Evolutionary conservation across 805 yeast species (phyloP).

Genomic region (Lachancea nothofagi): DNA sequence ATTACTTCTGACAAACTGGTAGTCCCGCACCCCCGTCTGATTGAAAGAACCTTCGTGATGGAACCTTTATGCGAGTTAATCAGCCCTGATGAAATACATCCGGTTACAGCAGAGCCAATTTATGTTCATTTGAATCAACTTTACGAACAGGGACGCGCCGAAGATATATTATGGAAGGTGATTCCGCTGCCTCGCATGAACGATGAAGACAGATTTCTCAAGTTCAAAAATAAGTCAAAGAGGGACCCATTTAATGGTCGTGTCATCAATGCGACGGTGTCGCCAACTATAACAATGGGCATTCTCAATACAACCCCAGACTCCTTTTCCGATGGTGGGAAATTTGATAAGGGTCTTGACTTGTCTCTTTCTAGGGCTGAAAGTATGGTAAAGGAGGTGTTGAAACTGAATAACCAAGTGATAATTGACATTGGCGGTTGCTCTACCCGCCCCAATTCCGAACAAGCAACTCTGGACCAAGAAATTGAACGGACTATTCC

Average conservation of each 20-base stretch:
- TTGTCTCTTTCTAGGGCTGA: conserved; percentile 43
- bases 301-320: conserved; percentile 89
- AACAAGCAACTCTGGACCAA: conserved; percentile 53
- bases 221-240: conserved; percentile 28
- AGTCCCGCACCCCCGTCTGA: conserved; percentile 83
- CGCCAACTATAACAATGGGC: conserved; percentile 70
- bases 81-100: conserved; percentile 63
- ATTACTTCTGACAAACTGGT: conserved; percentile 54
- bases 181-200: conserved; percentile 38
- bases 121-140: conserved; percentile 60
- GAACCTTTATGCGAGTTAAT: conserved; percentile 82
- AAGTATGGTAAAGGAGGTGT: conserved; percentile 51
- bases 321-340: conserved; percentile 90
- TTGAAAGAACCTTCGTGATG: conserved; percentile 85
- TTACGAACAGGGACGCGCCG: conserved; percentile 42
- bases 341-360: conserved; percentile 27
- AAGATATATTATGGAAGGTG: conserved; percentile 44
- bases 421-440: conserved; percentile 93
- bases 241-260: conserved; percentile 43
- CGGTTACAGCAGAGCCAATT: conserved; percentile 79
- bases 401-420: conserved; percentile 34
- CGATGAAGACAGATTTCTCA: conserved; percentile 27
- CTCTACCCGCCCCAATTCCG: conserved; percentile 84
- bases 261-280: conserved; percentile 25
- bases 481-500: conserved; percentile 72